These are phyloP conservation scores for Anisogramma anomala DNA, from an alignment of 2,329 filamentous ascomycete genomes.

Conservation along the genomic window DNA sequence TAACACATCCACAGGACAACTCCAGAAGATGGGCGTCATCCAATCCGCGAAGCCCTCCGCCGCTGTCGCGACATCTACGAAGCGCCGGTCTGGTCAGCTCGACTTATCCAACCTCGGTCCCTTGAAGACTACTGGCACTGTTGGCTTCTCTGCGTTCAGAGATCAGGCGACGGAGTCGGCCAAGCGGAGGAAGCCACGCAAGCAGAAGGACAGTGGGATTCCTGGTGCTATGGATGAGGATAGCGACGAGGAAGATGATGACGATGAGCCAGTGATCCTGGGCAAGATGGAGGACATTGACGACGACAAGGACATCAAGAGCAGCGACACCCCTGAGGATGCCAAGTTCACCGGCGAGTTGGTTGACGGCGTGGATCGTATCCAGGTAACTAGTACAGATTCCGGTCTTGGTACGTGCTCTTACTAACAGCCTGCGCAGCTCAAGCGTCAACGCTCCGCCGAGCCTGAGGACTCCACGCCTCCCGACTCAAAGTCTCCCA, in stretches of 20 bases:
- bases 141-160: constrained; percentile 81
- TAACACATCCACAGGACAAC: constrained; percentile 53
- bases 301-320: constrained; percentile 49
- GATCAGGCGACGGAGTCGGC: constrained; percentile 49
- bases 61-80: constrained; percentile 48
- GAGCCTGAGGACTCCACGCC: constrained; percentile 46
- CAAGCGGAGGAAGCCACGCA: constrained; percentile 47
- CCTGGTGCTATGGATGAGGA: constrained; percentile 52
- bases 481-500: constrained; percentile 34
- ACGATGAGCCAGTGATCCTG: constrained; percentile 48
- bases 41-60: constrained; percentile 54
- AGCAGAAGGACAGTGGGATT: constrained; percentile 50
- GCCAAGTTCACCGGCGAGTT: constrained; percentile 61
- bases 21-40: constrained; percentile 91
- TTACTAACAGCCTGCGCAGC: constrained; percentile 36
- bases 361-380: constrained; percentile 69
- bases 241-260: constrained; percentile 63
- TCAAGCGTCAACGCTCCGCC: constrained; percentile 69
- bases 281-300: constrained; percentile 54
- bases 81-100: constrained; percentile 69
- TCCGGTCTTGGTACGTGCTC: not conserved
- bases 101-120: constrained; percentile 80
- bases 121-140: constrained; percentile 74
- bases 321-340: constrained; percentile 55
- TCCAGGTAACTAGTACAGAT: constrained; percentile 48